These are phyloP conservation scores for Penicillium tannophilum DNA, from an alignment of 495 filamentous ascomycete species.

Conservation along the genomic window DNA sequence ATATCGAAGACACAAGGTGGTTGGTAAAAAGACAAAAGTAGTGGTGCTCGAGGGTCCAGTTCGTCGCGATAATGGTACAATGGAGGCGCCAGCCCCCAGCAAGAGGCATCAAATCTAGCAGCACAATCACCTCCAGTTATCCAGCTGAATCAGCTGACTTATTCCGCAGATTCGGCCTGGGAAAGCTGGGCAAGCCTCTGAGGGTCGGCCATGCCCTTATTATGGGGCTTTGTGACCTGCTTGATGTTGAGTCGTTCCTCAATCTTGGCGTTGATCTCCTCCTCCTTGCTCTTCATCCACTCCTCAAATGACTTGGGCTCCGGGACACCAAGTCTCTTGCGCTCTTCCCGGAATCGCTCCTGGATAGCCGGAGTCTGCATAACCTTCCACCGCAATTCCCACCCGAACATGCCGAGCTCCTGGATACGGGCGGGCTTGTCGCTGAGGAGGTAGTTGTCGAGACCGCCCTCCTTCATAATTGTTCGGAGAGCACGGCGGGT, in stretches of 20 bases:
- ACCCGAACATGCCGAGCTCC: constrained; percentile 85
- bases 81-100: constrained; percentile 28
- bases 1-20: constrained; percentile 4
- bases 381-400: constrained; percentile 81
- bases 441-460: constrained; percentile 88
- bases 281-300: constrained; percentile 43
- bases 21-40: constrained; percentile 1
- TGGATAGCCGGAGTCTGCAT: constrained; percentile 71
- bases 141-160: not conserved
- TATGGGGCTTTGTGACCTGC: constrained; percentile 38
- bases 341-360: constrained; percentile 58
- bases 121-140: not conserved
- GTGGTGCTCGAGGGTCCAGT: constrained; percentile 18
- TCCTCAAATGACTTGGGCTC: constrained; percentile 44
- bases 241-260: constrained; percentile 42
- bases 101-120: constrained; percentile 10
- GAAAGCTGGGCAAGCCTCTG: constrained; percentile 12
- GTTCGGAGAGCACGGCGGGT: constrained; percentile 79
- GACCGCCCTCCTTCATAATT: constrained; percentile 81
- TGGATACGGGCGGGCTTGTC: constrained; percentile 70
- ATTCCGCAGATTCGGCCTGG: not conserved
- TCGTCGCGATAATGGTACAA: constrained; percentile 37
- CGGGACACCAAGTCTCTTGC: constrained; percentile 51
- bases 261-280: constrained; percentile 33
- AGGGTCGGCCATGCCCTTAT: constrained; percentile 34